Evolutionary conservation across 2,329 filamentous ascomycete genomes (phyloP).

Genomic region (Cephalotrichum gorgonifer): DNA sequence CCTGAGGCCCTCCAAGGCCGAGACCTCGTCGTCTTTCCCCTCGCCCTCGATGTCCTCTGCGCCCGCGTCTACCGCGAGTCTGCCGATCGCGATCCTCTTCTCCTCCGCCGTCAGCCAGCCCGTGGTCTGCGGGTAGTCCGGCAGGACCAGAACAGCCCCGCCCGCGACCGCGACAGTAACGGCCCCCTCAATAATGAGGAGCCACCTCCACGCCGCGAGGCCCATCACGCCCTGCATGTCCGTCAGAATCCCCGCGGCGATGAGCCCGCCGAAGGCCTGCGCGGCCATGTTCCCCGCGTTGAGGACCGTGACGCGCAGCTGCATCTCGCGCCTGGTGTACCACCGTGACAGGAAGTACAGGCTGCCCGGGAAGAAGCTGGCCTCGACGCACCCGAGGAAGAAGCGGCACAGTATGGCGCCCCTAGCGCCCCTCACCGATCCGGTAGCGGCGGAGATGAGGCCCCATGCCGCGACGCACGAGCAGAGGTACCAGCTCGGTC

Average conservation of each 20-base stretch:
- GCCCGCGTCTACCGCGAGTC: not conserved
- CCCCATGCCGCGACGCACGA: conserved; percentile 11
- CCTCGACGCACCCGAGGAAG: conserved; percentile 43
- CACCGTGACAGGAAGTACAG: conserved; percentile 27
- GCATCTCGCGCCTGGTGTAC: conserved; percentile 27
- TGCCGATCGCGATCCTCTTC: not conserved
- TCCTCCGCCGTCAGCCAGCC: not conserved
- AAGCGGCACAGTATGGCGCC: conserved; percentile 27
- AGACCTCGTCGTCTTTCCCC: conserved; percentile 7
- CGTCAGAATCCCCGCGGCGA: conserved; percentile 19
- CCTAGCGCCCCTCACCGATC: conserved; percentile 32
- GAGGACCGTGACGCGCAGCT: conserved; percentile 20
- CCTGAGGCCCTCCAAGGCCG: conserved; percentile 8
- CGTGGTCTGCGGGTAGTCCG: conserved; percentile 11
- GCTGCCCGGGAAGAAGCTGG: conserved; percentile 40
- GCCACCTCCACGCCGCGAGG: conserved; percentile 18
- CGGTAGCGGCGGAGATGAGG: conserved; percentile 22
- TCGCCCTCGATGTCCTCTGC: conserved; percentile 5
- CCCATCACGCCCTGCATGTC: conserved; percentile 16
- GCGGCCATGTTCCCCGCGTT: conserved; percentile 19
- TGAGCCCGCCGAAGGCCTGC: conserved; percentile 23
- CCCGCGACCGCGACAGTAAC: conserved; percentile 12
- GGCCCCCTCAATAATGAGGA: conserved; percentile 17
- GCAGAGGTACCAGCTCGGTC: not conserved
- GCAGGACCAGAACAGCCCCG: conserved; percentile 11